Evolutionary conservation across 257 asterid species (phyloP), one percentile per base, ranked within the genome.

Genomic region (Perilla frutescens): DNA sequence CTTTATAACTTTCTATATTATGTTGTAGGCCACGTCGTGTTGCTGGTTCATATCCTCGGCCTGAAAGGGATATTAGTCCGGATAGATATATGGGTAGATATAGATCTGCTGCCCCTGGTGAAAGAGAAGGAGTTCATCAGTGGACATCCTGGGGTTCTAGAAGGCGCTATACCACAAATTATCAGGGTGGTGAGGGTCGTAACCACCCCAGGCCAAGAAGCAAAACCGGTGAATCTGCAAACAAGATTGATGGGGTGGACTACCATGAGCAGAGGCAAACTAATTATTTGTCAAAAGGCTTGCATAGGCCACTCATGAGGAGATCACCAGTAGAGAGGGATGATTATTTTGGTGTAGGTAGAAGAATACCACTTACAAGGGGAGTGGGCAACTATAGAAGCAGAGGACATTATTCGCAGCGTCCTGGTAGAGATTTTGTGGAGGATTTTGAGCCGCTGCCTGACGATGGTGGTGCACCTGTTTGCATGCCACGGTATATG

Each of bases 321-420:
- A 85, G 93, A 76, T 85, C 89, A 40, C 86, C 87, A 1, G 62
- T 53, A 29, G 90, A 84, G 66, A 70, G 87, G 79, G 96, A 83
- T 65, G 90, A 79, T 57, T 72, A 73, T 74, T 79, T 76, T 68
- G 84, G 73, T 11, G 74, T 76, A 29, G 81, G 72, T 48, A 86
- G 90, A 76, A 83, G 90, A 78, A 50, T 79, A 29, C 83, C 77
- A 0, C 78, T 62, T 13, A 68, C 78, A n/a, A 80, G 77, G 56
- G 89, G 83, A 41, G 73, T 53, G 9, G 57, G 80, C 66, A 79
- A 76, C 73, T 73, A 82, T 5, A 70, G 89, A 75, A 73, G 79
- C 67, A 73, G 90, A 79, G 87, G 87, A 44, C 81, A 75, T 74
- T 82, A 85, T 77, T 82, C 88, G 3, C 88, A 79, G 53, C 86